Evolutionary conservation across 441 rosid genomes (phyloP), one percentile per base, ranked within the genome.

Genomic region (Gossypium aridum): DNA sequence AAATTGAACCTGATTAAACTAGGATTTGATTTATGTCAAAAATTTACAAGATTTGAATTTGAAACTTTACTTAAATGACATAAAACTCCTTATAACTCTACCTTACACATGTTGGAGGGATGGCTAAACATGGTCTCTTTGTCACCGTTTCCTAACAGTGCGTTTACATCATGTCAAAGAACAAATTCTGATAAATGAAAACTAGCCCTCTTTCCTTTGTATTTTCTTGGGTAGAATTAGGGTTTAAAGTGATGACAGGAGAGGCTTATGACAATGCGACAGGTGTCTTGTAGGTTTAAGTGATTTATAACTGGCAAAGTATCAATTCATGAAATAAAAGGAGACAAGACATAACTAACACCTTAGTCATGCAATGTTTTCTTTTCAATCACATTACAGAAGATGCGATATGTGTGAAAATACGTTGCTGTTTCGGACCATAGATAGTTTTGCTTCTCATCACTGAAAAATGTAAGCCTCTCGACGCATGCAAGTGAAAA

Each of bases 281-380:
- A 19, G 20, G 62, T 56, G 74, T 54, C 34, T 34, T 13, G 14
- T 19, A 43, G 54, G 16, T 10, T 14, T 65, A 4, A 39, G 26
- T 45, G 9, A 9, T 55, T 61, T 55, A 55, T 12, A 6, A 16
- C 37, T 20, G 51, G 51, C 53, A 56, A 34, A 71, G 74, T 31
- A 71, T 57, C 66, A 37, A 39, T 56, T 22, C 64, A 43, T 51
- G 9, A 61, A 51, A 17, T 71, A 78, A 76, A 77, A 78, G 78
- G 45, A 71, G 84, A 81, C 78, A 75, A 70, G 83, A 84, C 85
- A 76, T 43, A 69, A 76, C 85, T 81, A 81, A 74, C n/a, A 43
- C 78, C 77, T 31, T 34, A 34, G 70, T 59, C 75, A 75, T 74
- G 20, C 20, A 22, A 47, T n/a, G 64, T 60, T 61, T 59, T 56